phyloP scores from a whole-genome alignment of 257 asterid genomes.

The Solanum etuberosum region DNA sequence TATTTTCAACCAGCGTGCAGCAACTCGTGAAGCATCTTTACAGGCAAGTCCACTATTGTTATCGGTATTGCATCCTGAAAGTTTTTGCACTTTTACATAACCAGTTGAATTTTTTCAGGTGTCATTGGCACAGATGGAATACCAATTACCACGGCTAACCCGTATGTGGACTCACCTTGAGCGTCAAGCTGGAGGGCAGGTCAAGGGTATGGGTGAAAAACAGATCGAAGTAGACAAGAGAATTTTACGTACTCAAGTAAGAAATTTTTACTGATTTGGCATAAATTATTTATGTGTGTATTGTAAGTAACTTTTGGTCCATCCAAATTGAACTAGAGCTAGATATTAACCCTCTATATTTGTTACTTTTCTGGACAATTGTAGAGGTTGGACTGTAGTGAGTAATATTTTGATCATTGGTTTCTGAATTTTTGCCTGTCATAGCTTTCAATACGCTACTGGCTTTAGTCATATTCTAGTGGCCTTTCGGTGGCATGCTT shows the following conservation, averaged over 20 bases:
- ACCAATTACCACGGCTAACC: slow-evolving; percentile 86
- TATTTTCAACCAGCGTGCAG: slow-evolving; percentile 92
- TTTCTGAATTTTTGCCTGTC: background rate
- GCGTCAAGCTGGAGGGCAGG: slow-evolving; percentile 98
- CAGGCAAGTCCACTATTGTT: slow-evolving; percentile 35
- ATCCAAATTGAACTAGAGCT: background rate
- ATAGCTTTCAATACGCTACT: background rate
- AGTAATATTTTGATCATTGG: background rate
- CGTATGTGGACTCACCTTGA: slow-evolving; percentile 98
- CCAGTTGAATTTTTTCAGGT: slow-evolving; percentile 34
- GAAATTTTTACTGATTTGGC: slow-evolving; percentile 10
- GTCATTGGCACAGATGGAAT: slow-evolving; percentile 93
- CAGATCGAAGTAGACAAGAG: slow-evolving; percentile 98
- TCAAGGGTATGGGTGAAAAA: slow-evolving; percentile 99
- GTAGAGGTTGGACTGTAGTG: background rate
- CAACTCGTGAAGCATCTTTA: slow-evolving; percentile 92
- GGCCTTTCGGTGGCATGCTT: background rate
- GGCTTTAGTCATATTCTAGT: background rate
- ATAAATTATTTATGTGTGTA: background rate
- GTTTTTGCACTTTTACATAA: slow-evolving; percentile 4
- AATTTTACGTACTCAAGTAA: slow-evolving; percentile 86
- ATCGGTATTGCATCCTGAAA: background rate
- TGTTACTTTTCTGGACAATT: background rate
- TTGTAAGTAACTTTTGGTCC: background rate
- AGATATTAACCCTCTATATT: background rate